Conservation (phyloP, 352 stramenopile species). For the Globisporangium rhizosaccharum region DNA sequence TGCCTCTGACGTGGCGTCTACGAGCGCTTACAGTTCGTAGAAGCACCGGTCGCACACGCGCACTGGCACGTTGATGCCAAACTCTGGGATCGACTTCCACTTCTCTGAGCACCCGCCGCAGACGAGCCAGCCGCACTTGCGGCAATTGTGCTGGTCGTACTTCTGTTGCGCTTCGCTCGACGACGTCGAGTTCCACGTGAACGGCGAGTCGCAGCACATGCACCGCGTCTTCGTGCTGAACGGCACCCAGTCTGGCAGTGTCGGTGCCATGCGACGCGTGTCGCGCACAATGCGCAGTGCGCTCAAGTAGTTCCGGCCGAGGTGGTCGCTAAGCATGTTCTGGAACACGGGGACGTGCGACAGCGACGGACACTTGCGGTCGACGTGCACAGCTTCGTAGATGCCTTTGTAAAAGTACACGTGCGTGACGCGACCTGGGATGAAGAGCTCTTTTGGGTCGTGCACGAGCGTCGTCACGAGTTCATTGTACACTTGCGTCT, state of each 20-base stretch:
- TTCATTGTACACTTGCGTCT: constrained; percentile 53
- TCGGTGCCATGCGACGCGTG: constrained; percentile 43
- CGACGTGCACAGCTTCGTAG: constrained; percentile 78
- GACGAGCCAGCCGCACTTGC: constrained; percentile 71
- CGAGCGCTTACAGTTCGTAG: constrained; percentile 50
- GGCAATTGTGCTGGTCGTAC: constrained; percentile 88
- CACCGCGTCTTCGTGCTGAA: constrained; percentile 83
- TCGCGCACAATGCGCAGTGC: constrained; percentile 79
- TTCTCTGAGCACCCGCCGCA: constrained; percentile 86
- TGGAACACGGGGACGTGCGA: constrained; percentile 76
- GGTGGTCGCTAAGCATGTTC: constrained; percentile 85
- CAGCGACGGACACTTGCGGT: constrained; percentile 66
- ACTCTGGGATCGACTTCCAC: constrained; percentile 78
- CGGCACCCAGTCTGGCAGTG: constrained; percentile 61
- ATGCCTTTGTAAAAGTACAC: constrained; percentile 77
- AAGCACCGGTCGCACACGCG: constrained; percentile 85
- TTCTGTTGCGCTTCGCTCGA: constrained; percentile 85
- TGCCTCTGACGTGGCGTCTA: too few relatives aligned
- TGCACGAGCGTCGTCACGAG: constrained; percentile 43
- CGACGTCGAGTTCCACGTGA: constrained; percentile 89
- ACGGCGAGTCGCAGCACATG: constrained; percentile 85
- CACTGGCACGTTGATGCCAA: constrained; percentile 81
- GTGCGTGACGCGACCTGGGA: constrained; percentile 69
- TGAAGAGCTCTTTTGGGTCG: constrained; percentile 74
- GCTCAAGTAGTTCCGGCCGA: constrained; percentile 76